Conservation (phyloP, 2,329 filamentous ascomycete genomes). For the Fusarium sp. region DNA sequence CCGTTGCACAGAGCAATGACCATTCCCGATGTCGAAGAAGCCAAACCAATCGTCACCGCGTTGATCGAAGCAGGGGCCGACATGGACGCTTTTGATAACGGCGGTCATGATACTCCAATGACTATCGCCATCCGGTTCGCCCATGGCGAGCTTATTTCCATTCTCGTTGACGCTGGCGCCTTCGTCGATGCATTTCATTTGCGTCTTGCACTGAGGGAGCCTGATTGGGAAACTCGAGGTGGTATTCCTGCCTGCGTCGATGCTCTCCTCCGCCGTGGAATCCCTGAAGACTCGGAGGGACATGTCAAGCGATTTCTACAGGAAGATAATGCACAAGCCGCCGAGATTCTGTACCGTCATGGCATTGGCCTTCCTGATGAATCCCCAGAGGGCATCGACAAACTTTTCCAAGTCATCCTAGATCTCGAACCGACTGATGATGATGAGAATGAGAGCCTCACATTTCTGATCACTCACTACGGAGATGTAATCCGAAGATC, state of each 20-base stretch:
- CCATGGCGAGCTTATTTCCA: neutral
- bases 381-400: neutral
- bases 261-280: neutral
- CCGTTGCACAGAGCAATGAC: neutral
- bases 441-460: neutral
- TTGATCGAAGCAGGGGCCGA: neutral
- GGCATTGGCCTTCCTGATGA: neutral
- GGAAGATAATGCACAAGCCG: neutral
- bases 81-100: neutral
- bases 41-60: neutral
- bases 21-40: neutral
- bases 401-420: neutral
- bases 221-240: too few relatives aligned
- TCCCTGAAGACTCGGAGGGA: neutral
- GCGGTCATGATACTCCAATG: neutral
- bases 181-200: neutral
- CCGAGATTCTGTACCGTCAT: neutral
- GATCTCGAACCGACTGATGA: too few relatives aligned
- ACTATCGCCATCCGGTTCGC: neutral
- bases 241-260: neutral
- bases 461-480: neutral
- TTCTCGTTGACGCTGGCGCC: neutral
- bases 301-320: neutral
- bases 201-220: neutral
- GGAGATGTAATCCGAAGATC: neutral